These are phyloP conservation scores for Ogataea allantospora DNA, from an alignment of 805 yeast genomes.

Conservation along the genomic window DNA sequence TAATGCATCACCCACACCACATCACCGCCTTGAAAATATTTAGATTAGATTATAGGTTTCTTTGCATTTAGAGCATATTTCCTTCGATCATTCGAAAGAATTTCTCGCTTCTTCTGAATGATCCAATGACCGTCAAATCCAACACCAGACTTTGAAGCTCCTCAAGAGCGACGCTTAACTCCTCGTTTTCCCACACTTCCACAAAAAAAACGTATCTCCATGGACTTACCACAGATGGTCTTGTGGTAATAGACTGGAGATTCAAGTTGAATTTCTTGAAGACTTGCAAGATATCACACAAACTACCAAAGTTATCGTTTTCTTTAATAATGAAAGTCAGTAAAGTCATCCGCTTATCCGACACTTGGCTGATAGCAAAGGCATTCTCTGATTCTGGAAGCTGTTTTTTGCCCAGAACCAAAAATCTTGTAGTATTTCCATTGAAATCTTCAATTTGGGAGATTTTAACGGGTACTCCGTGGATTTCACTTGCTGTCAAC, in stretches of 20 bases:
- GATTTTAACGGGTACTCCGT: constrained; percentile 53
- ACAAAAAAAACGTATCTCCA: constrained; percentile 87
- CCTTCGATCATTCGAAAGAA: constrained; percentile 29
- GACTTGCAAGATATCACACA: constrained; percentile 60
- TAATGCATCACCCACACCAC: neutral
- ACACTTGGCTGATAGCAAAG: constrained; percentile 6
- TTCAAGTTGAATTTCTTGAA: constrained; percentile 58
- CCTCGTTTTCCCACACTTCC: constrained; percentile 50
- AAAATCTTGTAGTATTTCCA: constrained; percentile 83
- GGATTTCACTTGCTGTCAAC: constrained; percentile 58
- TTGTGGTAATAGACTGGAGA: constrained; percentile 68
- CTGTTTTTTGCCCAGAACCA: constrained; percentile 52
- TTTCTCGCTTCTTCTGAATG: constrained; percentile 28
- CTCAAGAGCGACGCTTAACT: constrained; percentile 34
- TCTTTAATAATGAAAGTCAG: constrained; percentile 62
- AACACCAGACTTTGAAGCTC: constrained; percentile 45
- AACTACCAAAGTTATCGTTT: constrained; percentile 69
- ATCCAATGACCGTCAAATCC: constrained; percentile 58
- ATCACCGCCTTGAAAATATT: neutral
- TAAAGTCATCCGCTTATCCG: constrained; percentile 43
- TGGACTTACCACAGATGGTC: constrained; percentile 64
- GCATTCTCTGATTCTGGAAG: constrained; percentile 13
- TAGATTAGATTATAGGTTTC: neutral
- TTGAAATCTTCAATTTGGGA: constrained; percentile 65
- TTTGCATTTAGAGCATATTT: neutral